phyloP scores from a whole-genome alignment of 805 yeast species.

The Yarrowia alimentaria region DNA sequence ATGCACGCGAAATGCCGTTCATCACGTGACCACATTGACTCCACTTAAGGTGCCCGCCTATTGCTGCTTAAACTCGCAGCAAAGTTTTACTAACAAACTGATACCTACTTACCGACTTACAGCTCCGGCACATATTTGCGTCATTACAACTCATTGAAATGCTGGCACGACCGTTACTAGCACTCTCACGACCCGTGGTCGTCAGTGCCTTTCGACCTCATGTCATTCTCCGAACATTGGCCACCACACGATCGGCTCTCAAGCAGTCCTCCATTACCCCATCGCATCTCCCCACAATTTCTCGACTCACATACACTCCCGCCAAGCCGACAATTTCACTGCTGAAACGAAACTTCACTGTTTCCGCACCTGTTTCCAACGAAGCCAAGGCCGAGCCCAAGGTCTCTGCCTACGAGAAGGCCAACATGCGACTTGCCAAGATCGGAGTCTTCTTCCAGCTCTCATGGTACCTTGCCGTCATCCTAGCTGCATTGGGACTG shows the following conservation, averaged over 20 bases:
- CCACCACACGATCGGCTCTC: neutral
- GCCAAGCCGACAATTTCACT: slow-evolving; percentile 1
- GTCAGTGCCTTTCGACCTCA: neutral
- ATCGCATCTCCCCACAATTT: slow-evolving; percentile 15
- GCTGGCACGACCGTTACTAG: slow-evolving; percentile 16
- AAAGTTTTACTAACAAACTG: slow-evolving; percentile 18
- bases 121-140: neutral
- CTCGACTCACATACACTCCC: neutral
- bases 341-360: neutral
- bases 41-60: neutral
- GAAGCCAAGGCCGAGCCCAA: slow-evolving; percentile 20
- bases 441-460: slow-evolving; percentile 38
- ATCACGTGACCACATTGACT: neutral
- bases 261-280: neutral
- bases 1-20: too few relatives aligned
- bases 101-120: neutral
- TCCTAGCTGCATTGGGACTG: slow-evolving; percentile 40
- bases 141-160: neutral
- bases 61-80: slow-evolving; percentile 24
- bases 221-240: neutral
- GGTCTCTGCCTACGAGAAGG: slow-evolving; percentile 19
- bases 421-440: slow-evolving; percentile 30
- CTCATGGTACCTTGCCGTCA: slow-evolving; percentile 39
- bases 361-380: neutral
- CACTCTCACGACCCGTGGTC: slow-evolving; percentile 7